Base-by-base conservation (phyloP, 257 asterid species). In the Solanum neorickii region DNA sequence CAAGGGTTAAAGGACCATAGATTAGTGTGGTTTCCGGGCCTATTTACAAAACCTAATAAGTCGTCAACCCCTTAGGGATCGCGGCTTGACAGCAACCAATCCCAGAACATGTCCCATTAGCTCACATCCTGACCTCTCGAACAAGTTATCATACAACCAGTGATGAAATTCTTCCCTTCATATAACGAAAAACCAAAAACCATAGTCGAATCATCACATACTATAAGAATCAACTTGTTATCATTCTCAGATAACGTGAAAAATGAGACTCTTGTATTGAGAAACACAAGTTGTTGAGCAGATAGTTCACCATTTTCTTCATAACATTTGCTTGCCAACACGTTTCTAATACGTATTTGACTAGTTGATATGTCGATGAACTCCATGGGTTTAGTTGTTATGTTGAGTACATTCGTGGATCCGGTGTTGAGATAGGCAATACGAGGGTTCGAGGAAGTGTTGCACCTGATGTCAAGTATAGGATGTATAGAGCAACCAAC, bases 401-500 rank as follows among this genome's bases (percentile, higher is more conserved):
- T 78, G 12, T 70, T 83, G 20, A 46, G 5, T 8, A 89, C 74
- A 46, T 89, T 83, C 9, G 56, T 41, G 44, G 25, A 23, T 18
- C 46, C 37, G 0, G 68, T 44, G 83, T 60, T 46, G 65, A 86
- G 52, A 88, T 80, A 86, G 2, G 88, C 83, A n/a, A 70, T 87
- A 0, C 87, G 88, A 37, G 88, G 89, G 59, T 62, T 29, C 10
- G 69, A 82, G 20, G 83, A 37, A 14, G 87, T 49, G 35, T 76
- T 52, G 31, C 90, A 90, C 47, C 39, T 86, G 29, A 90, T 47
- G 31, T 76, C 83, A 4, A 87, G 87, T 25, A 7, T 75, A 20
- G 29, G 6, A 20, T 29, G 80, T 3, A 70, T 77, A 74, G 89
- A 83, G 82, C 92, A 90, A 4, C 87, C 89, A 2, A 59, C 14